Percentiles rank a stretch among this genome's conserved stretches.
Conservation (phyloP, 2,329 filamentous ascomycete species). For the Esteya vermicola region DNA sequence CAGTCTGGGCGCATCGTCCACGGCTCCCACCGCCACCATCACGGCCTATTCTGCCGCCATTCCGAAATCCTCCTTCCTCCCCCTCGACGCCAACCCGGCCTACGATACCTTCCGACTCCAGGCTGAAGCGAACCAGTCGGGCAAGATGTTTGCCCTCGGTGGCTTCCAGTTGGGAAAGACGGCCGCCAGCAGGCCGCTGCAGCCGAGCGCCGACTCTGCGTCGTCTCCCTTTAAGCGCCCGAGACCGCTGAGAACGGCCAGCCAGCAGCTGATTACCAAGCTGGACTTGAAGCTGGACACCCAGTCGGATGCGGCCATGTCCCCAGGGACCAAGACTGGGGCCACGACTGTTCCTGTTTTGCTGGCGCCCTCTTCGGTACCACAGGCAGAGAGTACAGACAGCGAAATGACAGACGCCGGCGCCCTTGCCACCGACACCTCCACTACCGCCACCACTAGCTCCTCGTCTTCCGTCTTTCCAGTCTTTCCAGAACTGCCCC, state of each 20-base stretch:
- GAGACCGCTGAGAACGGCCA: slow-evolving; percentile 31
- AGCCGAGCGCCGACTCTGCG: background rate
- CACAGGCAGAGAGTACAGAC: background rate
- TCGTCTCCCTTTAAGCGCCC: slow-evolving; percentile 20
- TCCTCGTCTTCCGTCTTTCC: slow-evolving; percentile 22
- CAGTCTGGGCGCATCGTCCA: too few species aligned
- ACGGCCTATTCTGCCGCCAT: slow-evolving; percentile 55
- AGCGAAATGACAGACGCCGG: background rate
- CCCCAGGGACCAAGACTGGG: too few species aligned
- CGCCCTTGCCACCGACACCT: too few species aligned
- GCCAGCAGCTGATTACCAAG: slow-evolving; percentile 26
- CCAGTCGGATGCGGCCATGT: too few species aligned
- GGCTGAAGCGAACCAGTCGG: slow-evolving; percentile 47
- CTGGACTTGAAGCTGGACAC: background rate
- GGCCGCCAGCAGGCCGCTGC: background rate
- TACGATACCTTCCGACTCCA: slow-evolving; percentile 67
- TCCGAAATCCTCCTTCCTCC: slow-evolving; percentile 48
- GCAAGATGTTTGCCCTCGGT: slow-evolving; percentile 31
- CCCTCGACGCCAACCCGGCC: slow-evolving; percentile 65
- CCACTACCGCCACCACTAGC: too few species aligned
- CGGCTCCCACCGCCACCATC: slow-evolving; percentile 54
- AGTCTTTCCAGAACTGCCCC: slow-evolving; percentile 26
- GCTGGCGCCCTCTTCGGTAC: too few species aligned
- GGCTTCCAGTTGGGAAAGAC: slow-evolving; percentile 18
- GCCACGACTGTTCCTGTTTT: too few species aligned